Conservation (phyloP, 441 rosid species). For the Pelargonium australe region DNA sequence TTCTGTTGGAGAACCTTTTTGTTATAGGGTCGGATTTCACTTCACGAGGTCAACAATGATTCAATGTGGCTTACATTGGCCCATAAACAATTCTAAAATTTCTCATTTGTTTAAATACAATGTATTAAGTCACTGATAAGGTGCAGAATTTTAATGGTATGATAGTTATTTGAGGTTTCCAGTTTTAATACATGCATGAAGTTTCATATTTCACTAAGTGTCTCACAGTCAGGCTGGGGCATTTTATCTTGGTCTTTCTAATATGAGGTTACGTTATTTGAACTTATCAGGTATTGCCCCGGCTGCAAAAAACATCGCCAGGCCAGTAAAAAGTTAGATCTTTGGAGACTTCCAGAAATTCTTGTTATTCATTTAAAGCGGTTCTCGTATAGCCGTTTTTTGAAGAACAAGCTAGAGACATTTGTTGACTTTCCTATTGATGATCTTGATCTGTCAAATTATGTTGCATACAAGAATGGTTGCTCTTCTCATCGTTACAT, state of each 20-base stretch:
- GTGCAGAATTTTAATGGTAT: neutral
- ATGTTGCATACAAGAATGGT: conserved; percentile 41
- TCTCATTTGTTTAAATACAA: neutral
- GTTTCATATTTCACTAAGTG: neutral
- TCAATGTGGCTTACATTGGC: neutral
- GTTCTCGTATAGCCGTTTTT: conserved; percentile 60
- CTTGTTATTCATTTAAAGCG: conserved; percentile 67
- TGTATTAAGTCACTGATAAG: conserved; percentile 2
- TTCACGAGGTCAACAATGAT: neutral
- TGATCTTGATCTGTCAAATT: conserved; percentile 58
- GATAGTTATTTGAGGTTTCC: neutral
- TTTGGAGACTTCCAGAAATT: conserved; percentile 77
- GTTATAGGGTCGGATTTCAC: neutral
- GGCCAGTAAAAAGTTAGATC: conserved; percentile 72
- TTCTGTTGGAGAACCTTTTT: neutral
- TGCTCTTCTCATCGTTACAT: conserved; percentile 45
- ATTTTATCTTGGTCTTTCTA: conserved; percentile 21
- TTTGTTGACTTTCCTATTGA: conserved; percentile 66
- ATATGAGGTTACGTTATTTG: conserved; percentile 17
- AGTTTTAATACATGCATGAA: conserved; percentile 2
- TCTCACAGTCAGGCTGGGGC: neutral
- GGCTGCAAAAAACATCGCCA: conserved; percentile 64
- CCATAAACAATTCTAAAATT: neutral
- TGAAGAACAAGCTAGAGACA: conserved; percentile 71
- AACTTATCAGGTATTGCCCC: conserved; percentile 56